Evolutionary conservation across 1,284 basidiomycete species (phyloP).

Genomic region (Exobasidium rhododendri): DNA sequence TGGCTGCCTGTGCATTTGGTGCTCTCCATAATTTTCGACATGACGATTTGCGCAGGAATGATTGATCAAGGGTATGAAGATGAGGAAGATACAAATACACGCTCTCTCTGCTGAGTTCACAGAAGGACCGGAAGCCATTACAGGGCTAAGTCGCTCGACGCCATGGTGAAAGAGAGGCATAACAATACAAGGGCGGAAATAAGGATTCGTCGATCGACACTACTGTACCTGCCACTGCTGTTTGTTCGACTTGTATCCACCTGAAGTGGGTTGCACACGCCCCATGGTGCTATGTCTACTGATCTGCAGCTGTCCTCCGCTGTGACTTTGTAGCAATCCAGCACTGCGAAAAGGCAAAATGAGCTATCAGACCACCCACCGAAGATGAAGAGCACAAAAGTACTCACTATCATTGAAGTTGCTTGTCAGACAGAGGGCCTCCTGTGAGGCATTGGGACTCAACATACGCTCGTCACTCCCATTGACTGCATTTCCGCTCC

Average conservation of each 20-base stretch:
- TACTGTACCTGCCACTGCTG: no score
- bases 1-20: no score
- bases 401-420: slow-evolving; percentile 39
- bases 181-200: no score
- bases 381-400: not conserved
- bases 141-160: no score
- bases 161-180: no score
- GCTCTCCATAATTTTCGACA: no score
- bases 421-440: slow-evolving; percentile 29
- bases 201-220: no score
- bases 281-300: not conserved
- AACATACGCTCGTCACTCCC: not conserved
- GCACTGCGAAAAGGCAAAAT: not conserved
- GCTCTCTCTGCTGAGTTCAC: no score
- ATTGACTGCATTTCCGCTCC: not conserved
- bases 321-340: slow-evolving; percentile 10
- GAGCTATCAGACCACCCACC: not conserved
- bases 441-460: slow-evolving; percentile 24
- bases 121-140: no score
- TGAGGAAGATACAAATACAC: no score
- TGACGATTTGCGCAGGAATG: no score
- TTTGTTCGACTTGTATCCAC: not conserved
- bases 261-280: not conserved
- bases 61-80: no score
- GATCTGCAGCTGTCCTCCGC: not conserved